Conservation (phyloP, 139 green algal species). For the Micractinium sp. region DNA sequence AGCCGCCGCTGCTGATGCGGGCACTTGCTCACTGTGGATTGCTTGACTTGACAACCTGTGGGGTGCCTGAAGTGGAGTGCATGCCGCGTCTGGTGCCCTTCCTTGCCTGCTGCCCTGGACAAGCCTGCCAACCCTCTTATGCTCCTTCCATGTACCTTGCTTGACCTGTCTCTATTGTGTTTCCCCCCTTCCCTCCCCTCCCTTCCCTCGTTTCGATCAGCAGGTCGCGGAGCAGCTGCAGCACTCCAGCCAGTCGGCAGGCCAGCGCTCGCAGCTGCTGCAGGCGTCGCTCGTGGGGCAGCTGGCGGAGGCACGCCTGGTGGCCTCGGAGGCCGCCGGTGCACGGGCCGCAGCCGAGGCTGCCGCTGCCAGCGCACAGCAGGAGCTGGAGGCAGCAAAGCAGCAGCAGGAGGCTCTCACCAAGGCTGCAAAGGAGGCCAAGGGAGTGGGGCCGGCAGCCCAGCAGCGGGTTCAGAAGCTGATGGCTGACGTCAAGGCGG, state of each 20-base stretch:
- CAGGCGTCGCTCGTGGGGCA: constrained; percentile 44
- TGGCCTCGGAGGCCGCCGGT: not conserved
- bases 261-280: constrained; percentile 20
- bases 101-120: not conserved
- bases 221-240: constrained; percentile 37
- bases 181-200: too few species aligned
- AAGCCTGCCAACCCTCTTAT: not conserved
- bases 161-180: not conserved
- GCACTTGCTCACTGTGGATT: too few species aligned
- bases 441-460: not conserved
- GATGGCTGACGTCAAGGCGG: constrained; percentile 7
- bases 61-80: not conserved
- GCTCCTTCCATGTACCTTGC: too few species aligned
- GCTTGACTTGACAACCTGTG: not conserved
- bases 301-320: constrained; percentile 17
- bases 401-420: not conserved
- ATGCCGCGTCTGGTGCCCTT: too few species aligned
- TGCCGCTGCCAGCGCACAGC: not conserved
- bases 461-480: not conserved
- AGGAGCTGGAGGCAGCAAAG: constrained; percentile 20
- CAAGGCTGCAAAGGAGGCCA: not conserved
- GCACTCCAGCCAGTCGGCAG: not conserved
- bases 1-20: not conserved
- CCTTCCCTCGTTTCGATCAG: too few species aligned
- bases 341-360: constrained; percentile 10